Conservation (phyloP, 2,329 filamentous ascomycete genomes). For the Cordyceps cateniannulata region DNA sequence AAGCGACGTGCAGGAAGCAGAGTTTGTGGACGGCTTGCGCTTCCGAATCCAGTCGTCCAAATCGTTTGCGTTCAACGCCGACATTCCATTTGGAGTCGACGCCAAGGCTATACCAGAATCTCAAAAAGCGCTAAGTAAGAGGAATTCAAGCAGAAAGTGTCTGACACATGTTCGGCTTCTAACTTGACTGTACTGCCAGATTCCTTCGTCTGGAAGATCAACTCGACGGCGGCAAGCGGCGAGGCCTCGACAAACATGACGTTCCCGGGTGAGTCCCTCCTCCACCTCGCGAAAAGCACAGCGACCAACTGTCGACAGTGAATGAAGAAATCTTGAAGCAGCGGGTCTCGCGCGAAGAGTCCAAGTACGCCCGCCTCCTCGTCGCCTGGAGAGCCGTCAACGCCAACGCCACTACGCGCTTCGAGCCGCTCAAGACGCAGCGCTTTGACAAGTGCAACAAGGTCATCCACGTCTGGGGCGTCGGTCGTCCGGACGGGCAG, state of each 20-base stretch:
- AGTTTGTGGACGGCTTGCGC: conserved; percentile 24
- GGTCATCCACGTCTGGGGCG: background rate
- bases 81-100: background rate
- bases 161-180: background rate
- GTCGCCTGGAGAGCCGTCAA: background rate
- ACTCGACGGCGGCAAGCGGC: background rate
- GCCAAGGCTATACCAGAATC: background rate
- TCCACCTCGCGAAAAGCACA: background rate
- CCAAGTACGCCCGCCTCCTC: background rate
- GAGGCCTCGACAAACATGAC: background rate
- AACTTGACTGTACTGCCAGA: background rate
- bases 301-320: background rate
- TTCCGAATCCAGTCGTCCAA: conserved; percentile 12
- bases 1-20: conserved; percentile 18
- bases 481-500: background rate
- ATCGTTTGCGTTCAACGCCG: conserved; percentile 6
- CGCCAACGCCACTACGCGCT: background rate
- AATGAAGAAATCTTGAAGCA: background rate
- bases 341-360: background rate
- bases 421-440: background rate
- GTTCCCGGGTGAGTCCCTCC: background rate
- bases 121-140: background rate
- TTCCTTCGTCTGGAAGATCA: background rate
- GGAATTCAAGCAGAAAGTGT: background rate
- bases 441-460: background rate